Base-by-base conservation (phyloP, 306 rosid species). In the Fragaria vesca region DNA sequence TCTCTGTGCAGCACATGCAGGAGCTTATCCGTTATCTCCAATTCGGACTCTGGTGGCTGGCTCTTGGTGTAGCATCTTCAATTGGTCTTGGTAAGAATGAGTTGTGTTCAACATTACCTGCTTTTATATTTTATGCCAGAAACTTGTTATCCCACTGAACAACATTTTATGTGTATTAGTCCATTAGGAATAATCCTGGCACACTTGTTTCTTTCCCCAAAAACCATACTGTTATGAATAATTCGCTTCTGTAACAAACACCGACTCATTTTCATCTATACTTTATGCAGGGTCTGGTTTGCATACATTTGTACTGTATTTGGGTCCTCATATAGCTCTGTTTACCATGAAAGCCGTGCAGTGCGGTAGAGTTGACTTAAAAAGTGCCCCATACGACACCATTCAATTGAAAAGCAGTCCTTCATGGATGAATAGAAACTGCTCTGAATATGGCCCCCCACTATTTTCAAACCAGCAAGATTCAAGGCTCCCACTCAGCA, bases 331-430 rank as follows among this genome's bases (percentile, higher is more conserved):
- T 74, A 46, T 74, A 61, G 78, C 78, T 74, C 58, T 74, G 12
- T 74, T 74, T 45, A 74, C 70, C 20, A 74, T 74, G 70, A 74
- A 74, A 45, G 70, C 70, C 0, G 78, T 74, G 78, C 43, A 74
- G 3, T 74, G 78, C 17, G 78, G 78, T 58, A 74, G 78, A 61
- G 78, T 74, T 60, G 78, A 74, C 78, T 43, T 90, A 78, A 90
- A 90, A 82, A 85, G 86, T 78, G 88, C 95, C 75, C 87, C 88
- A 3, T 90, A 86, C 85, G 92, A 90, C 78, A 88, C 95, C 40
- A 83, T 85, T 80, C 90, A 86, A 73, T 83, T 86, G 80, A 83
- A 85, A 71, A 85, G 79, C 50, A 78, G 87, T 74, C 91, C 95
- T 71, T 86, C 95, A 36, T 90, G 95, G 95, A 85, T 90, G 63